These are phyloP conservation scores for Aspergillus olivimuriae DNA, from an alignment of 495 filamentous ascomycete species.

Conservation along the genomic window DNA sequence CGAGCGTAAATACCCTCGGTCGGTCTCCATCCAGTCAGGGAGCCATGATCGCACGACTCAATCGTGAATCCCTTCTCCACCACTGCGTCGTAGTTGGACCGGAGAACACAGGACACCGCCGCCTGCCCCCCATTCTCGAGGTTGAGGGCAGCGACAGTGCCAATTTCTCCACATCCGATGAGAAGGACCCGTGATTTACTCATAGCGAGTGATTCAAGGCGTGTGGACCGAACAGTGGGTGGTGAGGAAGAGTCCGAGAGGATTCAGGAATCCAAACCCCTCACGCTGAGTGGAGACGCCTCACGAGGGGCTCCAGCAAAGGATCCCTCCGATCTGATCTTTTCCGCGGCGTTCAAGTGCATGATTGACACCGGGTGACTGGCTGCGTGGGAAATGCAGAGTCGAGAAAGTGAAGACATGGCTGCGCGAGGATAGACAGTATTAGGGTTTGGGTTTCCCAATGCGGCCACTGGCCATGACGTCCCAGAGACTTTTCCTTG, in stretches of 20 bases:
- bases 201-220: neutral
- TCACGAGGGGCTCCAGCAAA: too few species aligned
- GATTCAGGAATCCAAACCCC: neutral
- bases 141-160: slow-evolving; percentile 43
- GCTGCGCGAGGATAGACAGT: too few species aligned
- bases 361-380: too few species aligned
- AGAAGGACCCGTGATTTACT: slow-evolving; percentile 16
- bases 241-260: neutral
- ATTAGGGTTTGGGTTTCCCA: neutral
- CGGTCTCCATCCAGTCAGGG: slow-evolving; percentile 16
- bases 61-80: slow-evolving; percentile 44
- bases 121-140: slow-evolving; percentile 34
- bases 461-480: neutral
- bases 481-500: too few species aligned
- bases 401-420: too few species aligned
- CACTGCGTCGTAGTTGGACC: slow-evolving; percentile 49
- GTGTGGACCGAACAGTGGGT: too few species aligned
- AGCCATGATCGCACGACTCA: slow-evolving; percentile 34
- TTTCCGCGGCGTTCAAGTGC: too few species aligned
- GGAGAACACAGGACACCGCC: slow-evolving; percentile 43
- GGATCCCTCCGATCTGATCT: too few species aligned
- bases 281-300: too few species aligned
- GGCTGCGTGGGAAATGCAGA: too few species aligned
- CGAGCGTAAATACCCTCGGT: slow-evolving; percentile 7
- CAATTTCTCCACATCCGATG: slow-evolving; percentile 48